Conservation (phyloP, 345 rosid species). For the Limnanthes douglasii region DNA sequence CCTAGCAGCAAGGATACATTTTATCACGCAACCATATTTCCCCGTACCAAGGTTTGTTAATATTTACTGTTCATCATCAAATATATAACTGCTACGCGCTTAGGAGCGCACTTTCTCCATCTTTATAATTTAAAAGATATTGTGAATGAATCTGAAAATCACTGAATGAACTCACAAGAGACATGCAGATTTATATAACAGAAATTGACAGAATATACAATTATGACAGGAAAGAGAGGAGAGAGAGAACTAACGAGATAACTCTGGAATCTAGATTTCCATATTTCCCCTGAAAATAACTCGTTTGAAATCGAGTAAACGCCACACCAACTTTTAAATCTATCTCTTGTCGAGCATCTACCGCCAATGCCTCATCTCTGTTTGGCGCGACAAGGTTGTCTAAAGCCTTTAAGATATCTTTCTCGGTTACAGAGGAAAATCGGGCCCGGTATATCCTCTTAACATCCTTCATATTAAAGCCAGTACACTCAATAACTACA, state of each 20-base stretch:
- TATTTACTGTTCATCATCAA: too few species aligned
- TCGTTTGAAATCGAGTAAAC: constrained; percentile 87
- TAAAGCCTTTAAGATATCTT: constrained; percentile 81
- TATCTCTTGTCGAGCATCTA: constrained; percentile 98
- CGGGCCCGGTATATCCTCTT: constrained; percentile 63
- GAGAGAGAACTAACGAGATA: constrained; percentile 70
- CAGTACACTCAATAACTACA: constrained; percentile 73
- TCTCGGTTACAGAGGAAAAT: constrained; percentile 95
- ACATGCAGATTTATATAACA: neutral
- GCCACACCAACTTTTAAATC: constrained; percentile 99
- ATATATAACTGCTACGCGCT: too few species aligned
- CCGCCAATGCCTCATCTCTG: constrained; percentile 78
- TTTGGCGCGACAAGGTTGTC: constrained; percentile 77
- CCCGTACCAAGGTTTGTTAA: too few species aligned
- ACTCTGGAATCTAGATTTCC: constrained; percentile 89
- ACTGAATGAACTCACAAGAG: neutral
- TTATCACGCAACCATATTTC: too few species aligned
- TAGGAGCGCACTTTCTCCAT: too few species aligned
- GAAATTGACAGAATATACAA: constrained; percentile 1
- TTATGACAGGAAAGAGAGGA: constrained; percentile 8
- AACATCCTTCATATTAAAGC: constrained; percentile 39
- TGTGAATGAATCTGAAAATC: neutral
- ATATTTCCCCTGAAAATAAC: constrained; percentile 91
- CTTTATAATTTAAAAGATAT: too few species aligned
- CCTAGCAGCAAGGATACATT: too few species aligned